Evolutionary conservation across 805 yeast genomes (phyloP).

Genomic region (Candida jianshihensis): DNA sequence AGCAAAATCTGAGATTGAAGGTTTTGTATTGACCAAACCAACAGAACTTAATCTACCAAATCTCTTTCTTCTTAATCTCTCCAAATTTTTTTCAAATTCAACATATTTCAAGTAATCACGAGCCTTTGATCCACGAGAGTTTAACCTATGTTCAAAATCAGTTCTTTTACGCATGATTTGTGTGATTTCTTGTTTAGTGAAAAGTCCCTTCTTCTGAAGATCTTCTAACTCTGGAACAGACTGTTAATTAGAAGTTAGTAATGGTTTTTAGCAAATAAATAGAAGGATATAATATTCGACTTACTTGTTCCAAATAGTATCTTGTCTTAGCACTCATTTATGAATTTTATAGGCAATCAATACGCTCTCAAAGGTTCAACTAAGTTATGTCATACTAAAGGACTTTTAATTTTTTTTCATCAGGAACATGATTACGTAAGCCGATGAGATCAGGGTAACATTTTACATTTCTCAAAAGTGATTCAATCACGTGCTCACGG

Average conservation of each 20-base stretch:
- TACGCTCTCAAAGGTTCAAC: too few relatives aligned
- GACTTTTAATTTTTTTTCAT: too few relatives aligned
- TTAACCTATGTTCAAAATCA: slow-evolving; percentile 87
- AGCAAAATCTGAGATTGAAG: slow-evolving; percentile 80
- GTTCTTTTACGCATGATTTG: slow-evolving; percentile 88
- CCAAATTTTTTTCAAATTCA: slow-evolving; percentile 74
- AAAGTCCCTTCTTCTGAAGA: slow-evolving; percentile 70
- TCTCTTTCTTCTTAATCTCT: slow-evolving; percentile 68
- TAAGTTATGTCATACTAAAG: too few relatives aligned
- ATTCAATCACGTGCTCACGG: too few relatives aligned
- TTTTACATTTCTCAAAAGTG: too few relatives aligned
- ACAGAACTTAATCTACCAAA: slow-evolving; percentile 51
- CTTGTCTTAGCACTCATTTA: slow-evolving; percentile 38
- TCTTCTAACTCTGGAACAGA: slow-evolving; percentile 92
- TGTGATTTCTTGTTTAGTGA: slow-evolving; percentile 74
- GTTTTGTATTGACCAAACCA: slow-evolving; percentile 48
- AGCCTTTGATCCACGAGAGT: slow-evolving; percentile 74
- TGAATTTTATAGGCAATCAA: too few relatives aligned
- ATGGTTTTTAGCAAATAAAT: too few relatives aligned
- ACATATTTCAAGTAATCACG: slow-evolving; percentile 74
- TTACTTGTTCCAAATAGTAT: slow-evolving; percentile 44
- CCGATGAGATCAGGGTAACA: too few relatives aligned
- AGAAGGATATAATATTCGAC: background rate
- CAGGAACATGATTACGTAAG: too few relatives aligned
- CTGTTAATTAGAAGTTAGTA: slow-evolving; percentile 15